Conservation (phyloP, 495 filamentous ascomycete genomes). For the Copromyces sp. region DNA sequence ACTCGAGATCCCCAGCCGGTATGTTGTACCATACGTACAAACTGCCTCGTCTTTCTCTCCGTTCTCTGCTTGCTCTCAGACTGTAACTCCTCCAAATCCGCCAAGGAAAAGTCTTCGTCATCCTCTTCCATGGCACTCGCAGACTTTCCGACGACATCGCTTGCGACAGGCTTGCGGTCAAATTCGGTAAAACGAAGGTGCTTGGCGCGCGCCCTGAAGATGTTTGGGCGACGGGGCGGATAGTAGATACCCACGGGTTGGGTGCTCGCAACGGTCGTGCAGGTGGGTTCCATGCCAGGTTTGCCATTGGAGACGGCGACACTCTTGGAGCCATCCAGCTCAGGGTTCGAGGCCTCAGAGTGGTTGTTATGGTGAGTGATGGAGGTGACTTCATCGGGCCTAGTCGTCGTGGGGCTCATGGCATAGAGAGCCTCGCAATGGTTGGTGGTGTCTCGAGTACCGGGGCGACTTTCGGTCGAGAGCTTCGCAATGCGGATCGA, state of each 20-base stretch:
- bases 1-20: background rate
- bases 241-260: background rate
- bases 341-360: background rate
- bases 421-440: too few species aligned
- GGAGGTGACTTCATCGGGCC: background rate
- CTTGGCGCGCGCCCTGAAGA: background rate
- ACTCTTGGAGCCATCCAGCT: too few species aligned
- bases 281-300: background rate
- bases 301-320: background rate
- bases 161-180: background rate
- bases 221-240: background rate
- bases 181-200: rapidly evolving
- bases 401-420: too few species aligned
- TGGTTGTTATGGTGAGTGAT: background rate
- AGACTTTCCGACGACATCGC: background rate
- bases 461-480: too few species aligned
- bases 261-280: background rate
- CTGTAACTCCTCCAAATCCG: background rate
- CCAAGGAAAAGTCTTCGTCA: background rate
- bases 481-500: too few species aligned
- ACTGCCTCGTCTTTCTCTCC: background rate
- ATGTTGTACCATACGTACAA: background rate
- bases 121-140: background rate
- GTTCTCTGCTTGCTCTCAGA: rapidly evolving
- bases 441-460: too few species aligned